Base-by-base conservation (phyloP, 2,329 filamentous ascomycete species). In the Cryoendolithus antarcticus region DNA sequence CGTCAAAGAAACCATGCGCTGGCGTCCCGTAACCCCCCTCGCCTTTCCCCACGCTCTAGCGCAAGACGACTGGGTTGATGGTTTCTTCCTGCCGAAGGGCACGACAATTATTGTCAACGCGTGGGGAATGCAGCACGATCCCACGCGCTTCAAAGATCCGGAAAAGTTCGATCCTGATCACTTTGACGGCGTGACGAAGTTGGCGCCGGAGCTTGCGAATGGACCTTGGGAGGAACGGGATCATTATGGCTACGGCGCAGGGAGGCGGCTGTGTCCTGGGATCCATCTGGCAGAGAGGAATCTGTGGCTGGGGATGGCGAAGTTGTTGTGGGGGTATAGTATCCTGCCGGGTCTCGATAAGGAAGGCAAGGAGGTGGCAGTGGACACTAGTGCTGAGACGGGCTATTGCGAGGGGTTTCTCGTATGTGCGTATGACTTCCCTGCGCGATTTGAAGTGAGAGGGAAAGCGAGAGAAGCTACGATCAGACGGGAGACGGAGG, bases 261-360 rank as follows among this genome's bases (percentile, higher is more conserved):
- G 69, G 0, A 57, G 69, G 6, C 58, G 69, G 4, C 60, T 66
- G 29, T 72, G 69, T 43, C 60, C 62, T 2, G 69, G 70, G 0
- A 63, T 70, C 46, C 70, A 75, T 38, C 61, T 76, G 1, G 52
- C 49, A 1, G 65, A 31, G 30, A 3, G 30, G 6, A 72, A 64
- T 0, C 58, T 75, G 30, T 63, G 55, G 44, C 48, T 57, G 15
- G 55, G 54, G 6, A 41, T 59, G 12, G 49, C 52, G n/a, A 53
- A 54, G 32, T 24, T 62, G n/a, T 47, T 78, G 0, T 77, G 73
- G 74, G 71, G 62, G 0, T 75, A 75, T 21, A 38, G 53, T 3
- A 51, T 53, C 28, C 21, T 32, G n/a, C 37, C 50, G 10, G 38
- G 40, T n/a, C 15, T 19, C 3, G 15, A 19, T 5, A 5, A 3